Conservation (phyloP, 805 yeast species). For the Naumovozyma dairenensis region DNA sequence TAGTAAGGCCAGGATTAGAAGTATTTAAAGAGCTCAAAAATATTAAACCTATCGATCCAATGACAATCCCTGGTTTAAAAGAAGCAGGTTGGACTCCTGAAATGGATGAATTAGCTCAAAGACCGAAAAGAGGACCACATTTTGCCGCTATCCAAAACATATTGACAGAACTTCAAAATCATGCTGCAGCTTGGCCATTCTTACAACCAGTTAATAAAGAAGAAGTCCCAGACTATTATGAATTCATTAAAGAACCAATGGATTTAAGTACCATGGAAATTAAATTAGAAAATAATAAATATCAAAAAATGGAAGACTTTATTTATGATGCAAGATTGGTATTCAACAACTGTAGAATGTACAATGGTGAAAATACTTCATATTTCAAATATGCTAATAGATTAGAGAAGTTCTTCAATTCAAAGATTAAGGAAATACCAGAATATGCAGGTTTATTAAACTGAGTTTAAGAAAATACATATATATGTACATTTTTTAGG, state of each 20-base stretch:
- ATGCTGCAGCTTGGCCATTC: conserved; percentile 98
- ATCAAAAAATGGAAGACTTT: conserved; percentile 84
- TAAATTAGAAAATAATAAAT: conserved; percentile 83
- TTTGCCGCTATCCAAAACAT: conserved; percentile 87
- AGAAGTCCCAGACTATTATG: conserved; percentile 94
- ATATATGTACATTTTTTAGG: no score
- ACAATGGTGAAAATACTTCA: conserved; percentile 90
- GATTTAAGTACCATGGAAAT: conserved; percentile 92
- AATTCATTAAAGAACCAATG: conserved; percentile 96
- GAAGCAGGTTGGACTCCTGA: conserved; percentile 98
- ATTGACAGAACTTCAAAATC: conserved; percentile 80
- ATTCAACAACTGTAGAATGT: conserved; percentile 83
- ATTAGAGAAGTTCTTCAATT: conserved; percentile 77
- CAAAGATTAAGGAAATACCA: conserved; percentile 79
- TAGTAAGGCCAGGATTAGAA: conserved; percentile 72
- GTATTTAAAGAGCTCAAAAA: conserved; percentile 46
- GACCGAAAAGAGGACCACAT: conserved; percentile 91
- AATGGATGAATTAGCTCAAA: conserved; percentile 92
- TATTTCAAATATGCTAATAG: conserved; percentile 92
- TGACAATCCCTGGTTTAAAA: conserved; percentile 76
- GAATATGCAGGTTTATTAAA: conserved; percentile 82
- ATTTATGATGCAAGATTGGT: conserved; percentile 79
- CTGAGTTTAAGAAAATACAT: no score
- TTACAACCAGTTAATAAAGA: conserved; percentile 84
- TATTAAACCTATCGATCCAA: conserved; percentile 59